Percentiles rank a stretch among this genome's conserved stretches.
Evolutionary conservation across 2,329 filamentous ascomycete species (phyloP).

Genomic region (Botryotinia narcissicola): DNA sequence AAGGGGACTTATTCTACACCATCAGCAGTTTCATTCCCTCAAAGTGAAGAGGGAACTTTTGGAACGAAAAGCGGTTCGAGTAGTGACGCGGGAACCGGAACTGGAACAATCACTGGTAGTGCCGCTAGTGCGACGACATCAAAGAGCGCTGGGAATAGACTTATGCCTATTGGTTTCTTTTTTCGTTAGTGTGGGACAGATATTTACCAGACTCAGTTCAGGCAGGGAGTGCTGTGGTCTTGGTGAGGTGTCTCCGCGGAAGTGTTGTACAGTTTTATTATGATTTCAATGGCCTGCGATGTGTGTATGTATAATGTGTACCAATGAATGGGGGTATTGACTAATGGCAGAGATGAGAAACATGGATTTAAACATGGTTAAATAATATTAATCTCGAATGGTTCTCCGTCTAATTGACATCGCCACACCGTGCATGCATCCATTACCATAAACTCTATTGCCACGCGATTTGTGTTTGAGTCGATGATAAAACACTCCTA

Average conservation of each 20-base stretch:
- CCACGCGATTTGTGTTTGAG: neutral
- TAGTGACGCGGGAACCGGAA: neutral
- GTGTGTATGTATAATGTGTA: neutral
- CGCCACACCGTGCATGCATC: neutral
- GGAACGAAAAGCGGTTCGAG: neutral
- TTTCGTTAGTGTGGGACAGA: neutral
- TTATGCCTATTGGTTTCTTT: constrained; percentile 1
- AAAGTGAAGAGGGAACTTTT: constrained; percentile 12
- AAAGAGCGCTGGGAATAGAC: constrained; percentile 13
- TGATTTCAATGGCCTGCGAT: neutral
- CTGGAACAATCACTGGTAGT: constrained; percentile 1
- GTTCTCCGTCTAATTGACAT: neutral
- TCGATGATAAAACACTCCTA: neutral
- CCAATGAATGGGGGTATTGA: neutral
- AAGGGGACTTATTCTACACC: constrained; percentile 3
- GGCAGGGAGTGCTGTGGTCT: neutral
- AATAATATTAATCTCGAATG: neutral
- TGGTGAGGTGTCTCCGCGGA: neutral
- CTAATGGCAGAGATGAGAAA: neutral
- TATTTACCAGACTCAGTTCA: neutral
- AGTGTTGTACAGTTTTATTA: neutral
- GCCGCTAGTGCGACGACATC: neutral
- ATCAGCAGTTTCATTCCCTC: neutral
- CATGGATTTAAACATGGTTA: too few species aligned
- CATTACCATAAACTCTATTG: neutral